Percentiles rank a stretch among this genome's conserved stretches.
Conservation (phyloP, 2,329 filamentous ascomycete species). For the Leptographium flavum region DNA sequence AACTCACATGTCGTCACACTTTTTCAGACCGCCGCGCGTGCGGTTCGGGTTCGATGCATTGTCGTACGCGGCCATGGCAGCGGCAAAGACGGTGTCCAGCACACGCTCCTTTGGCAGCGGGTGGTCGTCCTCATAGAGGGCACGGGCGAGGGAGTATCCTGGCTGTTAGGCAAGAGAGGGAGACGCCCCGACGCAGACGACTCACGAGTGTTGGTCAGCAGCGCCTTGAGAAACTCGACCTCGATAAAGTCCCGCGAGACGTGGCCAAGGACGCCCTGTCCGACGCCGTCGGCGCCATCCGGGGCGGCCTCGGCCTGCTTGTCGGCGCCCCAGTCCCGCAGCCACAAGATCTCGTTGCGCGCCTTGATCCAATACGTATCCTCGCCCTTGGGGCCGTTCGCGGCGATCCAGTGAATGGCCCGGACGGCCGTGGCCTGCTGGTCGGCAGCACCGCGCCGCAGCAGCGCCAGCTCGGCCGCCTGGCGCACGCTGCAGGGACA, state of each 20-base stretch:
- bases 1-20: slow-evolving; percentile 58
- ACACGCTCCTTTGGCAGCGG: slow-evolving; percentile 36
- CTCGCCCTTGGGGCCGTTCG: slow-evolving; percentile 39
- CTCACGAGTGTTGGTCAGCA: slow-evolving; percentile 48
- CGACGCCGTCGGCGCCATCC: background rate
- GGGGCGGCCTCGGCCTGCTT: slow-evolving; percentile 17
- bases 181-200: background rate
- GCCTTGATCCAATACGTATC: slow-evolving; percentile 49
- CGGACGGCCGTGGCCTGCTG: slow-evolving; percentile 46
- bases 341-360: slow-evolving; percentile 55
- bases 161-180: background rate
- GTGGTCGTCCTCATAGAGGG: slow-evolving; percentile 42
- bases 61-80: slow-evolving; percentile 60
- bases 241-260: slow-evolving; percentile 50
- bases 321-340: slow-evolving; percentile 55
- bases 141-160: slow-evolving; percentile 50
- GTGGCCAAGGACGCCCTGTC: slow-evolving; percentile 41
- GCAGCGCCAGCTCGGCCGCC: slow-evolving; percentile 49
- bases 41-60: slow-evolving; percentile 72
- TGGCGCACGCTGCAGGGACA: slow-evolving; percentile 34
- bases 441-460: slow-evolving; percentile 47
- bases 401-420: slow-evolving; percentile 39
- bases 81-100: slow-evolving; percentile 44
- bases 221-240: slow-evolving; percentile 52
- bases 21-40: slow-evolving; percentile 62